Percentiles rank a stretch among this genome's conserved stretches.
phyloP scores from a whole-genome alignment of 768 basidiomycete species.

The Polyporus arcularius region DNA sequence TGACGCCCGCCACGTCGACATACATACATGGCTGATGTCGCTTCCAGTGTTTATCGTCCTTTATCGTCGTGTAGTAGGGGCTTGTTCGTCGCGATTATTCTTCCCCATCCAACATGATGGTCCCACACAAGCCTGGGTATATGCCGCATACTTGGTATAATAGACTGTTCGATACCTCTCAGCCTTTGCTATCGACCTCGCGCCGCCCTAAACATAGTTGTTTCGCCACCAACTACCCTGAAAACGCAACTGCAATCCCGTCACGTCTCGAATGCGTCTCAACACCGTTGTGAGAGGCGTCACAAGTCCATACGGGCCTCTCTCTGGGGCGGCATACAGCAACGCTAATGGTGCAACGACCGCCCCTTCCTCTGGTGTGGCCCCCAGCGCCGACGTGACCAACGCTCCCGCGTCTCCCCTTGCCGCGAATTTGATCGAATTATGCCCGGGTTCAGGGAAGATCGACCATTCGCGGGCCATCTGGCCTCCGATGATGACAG shows the following conservation, averaged over 20 bases:
- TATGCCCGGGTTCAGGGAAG: constrained; percentile 10
- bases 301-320: constrained; percentile 21
- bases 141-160: too few relatives aligned
- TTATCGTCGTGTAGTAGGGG: too few relatives aligned
- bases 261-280: constrained; percentile 18
- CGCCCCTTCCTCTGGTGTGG: neutral
- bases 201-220: neutral
- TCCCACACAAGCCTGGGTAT: too few relatives aligned
- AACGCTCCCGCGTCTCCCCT: constrained; percentile 20
- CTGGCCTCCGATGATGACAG: constrained; percentile 13
- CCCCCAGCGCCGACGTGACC: constrained; percentile 5
- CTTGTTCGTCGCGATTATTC: too few relatives aligned
- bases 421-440: constrained; percentile 8
- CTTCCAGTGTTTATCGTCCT: too few relatives aligned
- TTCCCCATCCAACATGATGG: too few relatives aligned
- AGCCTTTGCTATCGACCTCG: neutral
- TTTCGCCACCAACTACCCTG: constrained; percentile 14
- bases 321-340: constrained; percentile 17
- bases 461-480: constrained; percentile 20
- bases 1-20: too few relatives aligned
- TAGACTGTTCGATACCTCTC: neutral
- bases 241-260: constrained; percentile 18
- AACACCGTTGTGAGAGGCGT: constrained; percentile 19
- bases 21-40: too few relatives aligned
- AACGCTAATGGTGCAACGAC: constrained; percentile 9